Percentiles rank a stretch among this genome's conserved stretches.
Conservation (phyloP, 768 basidiomycete genomes). For the Boletus sp. region DNA sequence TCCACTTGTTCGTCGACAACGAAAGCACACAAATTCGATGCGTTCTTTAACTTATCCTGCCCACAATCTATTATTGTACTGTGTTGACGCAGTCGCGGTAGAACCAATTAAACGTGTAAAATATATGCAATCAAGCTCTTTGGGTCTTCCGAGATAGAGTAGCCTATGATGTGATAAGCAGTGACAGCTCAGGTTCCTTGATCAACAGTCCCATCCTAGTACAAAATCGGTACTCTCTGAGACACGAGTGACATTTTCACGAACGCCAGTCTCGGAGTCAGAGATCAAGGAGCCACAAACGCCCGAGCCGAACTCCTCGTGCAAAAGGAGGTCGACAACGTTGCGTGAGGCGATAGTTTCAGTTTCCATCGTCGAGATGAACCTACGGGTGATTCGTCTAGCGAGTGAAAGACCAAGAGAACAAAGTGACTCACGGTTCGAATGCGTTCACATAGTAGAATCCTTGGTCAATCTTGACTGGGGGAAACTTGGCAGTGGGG, state of each 20-base stretch:
- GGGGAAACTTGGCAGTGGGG: constrained; percentile 67
- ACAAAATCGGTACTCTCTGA: constrained; percentile 44
- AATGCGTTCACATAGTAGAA: constrained; percentile 92
- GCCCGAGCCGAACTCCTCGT: constrained; percentile 68
- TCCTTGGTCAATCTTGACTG: constrained; percentile 72
- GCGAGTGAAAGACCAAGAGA: background rate
- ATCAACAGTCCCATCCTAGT: constrained; percentile 76
- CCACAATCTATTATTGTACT: background rate
- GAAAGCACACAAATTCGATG: background rate
- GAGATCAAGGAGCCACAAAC: constrained; percentile 56
- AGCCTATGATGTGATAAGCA: background rate
- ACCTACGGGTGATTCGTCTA: constrained; percentile 37
- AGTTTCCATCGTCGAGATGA: constrained; percentile 94
- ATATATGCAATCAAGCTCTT: constrained; percentile 1
- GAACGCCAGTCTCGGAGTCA: constrained; percentile 14
- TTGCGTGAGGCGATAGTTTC: constrained; percentile 83
- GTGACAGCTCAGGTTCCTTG: background rate
- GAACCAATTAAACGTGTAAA: background rate
- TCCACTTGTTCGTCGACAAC: background rate
- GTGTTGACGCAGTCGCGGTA: background rate
- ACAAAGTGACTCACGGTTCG: constrained; percentile 64
- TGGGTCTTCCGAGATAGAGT: background rate
- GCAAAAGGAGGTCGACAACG: constrained; percentile 73
- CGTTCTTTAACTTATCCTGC: background rate
- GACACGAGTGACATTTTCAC: constrained; percentile 11